phyloP scores from a whole-genome alignment of 2,329 filamentous ascomycete genomes.

The Penicillium italicum region DNA sequence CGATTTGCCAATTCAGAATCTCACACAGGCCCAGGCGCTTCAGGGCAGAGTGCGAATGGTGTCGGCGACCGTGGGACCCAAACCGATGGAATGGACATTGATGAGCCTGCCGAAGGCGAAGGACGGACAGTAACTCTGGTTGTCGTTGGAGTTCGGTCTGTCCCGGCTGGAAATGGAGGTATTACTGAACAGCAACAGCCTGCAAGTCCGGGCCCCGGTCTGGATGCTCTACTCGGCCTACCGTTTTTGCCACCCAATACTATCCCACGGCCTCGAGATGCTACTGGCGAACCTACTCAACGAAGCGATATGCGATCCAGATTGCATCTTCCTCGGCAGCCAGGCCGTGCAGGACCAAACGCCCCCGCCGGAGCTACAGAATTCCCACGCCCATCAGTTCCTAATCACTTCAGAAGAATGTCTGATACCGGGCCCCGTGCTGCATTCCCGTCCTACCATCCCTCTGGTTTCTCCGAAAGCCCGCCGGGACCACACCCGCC shows the following conservation, averaged over 20 bases:
- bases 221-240: slow-evolving; percentile 47
- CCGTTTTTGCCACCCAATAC: slow-evolving; percentile 46
- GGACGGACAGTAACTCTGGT: slow-evolving; percentile 65
- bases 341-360: slow-evolving; percentile 53
- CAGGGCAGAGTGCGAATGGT: slow-evolving; percentile 25
- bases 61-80: slow-evolving; percentile 24
- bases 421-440: slow-evolving; percentile 32
- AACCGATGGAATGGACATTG: slow-evolving; percentile 39
- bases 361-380: slow-evolving; percentile 51
- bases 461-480: slow-evolving; percentile 51
- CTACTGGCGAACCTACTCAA: slow-evolving; percentile 50
- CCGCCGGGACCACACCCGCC: slow-evolving; percentile 59
- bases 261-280: slow-evolving; percentile 40
- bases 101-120: slow-evolving; percentile 43
- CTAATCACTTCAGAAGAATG: slow-evolving; percentile 29
- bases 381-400: slow-evolving; percentile 51
- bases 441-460: slow-evolving; percentile 33
- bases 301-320: slow-evolving; percentile 55
- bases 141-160: slow-evolving; percentile 65
- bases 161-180: slow-evolving; percentile 52
- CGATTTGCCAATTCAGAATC: slow-evolving; percentile 57
- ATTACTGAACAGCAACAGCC: slow-evolving; percentile 45
- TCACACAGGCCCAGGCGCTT: slow-evolving; percentile 21
- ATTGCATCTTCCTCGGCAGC: slow-evolving; percentile 49
- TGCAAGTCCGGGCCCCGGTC: slow-evolving; percentile 37